phyloP scores from a whole-genome alignment of 2,329 filamentous ascomycete genomes.

The Amphichorda felina region DNA sequence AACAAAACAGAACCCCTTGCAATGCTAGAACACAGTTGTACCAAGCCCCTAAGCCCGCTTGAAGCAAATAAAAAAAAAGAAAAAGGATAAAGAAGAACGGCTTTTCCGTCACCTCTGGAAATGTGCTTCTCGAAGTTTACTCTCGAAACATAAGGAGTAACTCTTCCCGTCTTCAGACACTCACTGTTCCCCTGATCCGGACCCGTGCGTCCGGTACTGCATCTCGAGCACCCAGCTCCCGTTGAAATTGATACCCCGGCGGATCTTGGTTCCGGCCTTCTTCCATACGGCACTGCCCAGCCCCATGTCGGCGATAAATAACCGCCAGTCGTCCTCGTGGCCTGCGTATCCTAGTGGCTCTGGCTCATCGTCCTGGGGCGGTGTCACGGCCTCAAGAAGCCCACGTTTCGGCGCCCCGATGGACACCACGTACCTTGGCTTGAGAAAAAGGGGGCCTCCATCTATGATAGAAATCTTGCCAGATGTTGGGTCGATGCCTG shows the following conservation, averaged over 20 bases:
- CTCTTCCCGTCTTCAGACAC: no score
- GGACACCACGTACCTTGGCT: constrained; percentile 71
- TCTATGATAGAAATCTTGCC: constrained; percentile 58
- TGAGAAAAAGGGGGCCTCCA: constrained; percentile 66
- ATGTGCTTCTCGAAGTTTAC: no score
- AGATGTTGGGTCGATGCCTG: constrained; percentile 70
- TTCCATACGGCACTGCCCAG: constrained; percentile 74
- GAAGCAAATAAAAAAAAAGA: background rate
- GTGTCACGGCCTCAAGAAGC: constrained; percentile 62
- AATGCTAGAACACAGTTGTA: background rate
- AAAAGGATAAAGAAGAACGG: no score
- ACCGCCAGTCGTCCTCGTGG: constrained; percentile 55
- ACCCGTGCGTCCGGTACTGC: constrained; percentile 24
- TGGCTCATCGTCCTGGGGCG: constrained; percentile 26
- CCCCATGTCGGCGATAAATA: constrained; percentile 81
- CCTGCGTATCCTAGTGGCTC: constrained; percentile 14
- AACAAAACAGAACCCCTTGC: background rate
- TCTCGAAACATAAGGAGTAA: no score
- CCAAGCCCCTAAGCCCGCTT: background rate
- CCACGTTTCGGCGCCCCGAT: constrained; percentile 82
- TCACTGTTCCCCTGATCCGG: background rate
- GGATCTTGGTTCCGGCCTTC: constrained; percentile 68
- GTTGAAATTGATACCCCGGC: constrained; percentile 81
- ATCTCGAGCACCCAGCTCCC: constrained; percentile 75
- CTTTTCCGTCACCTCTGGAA: no score